These are phyloP conservation scores for Alternaria gansuensis DNA, from an alignment of 2,329 filamentous ascomycete genomes.

Conservation along the genomic window DNA sequence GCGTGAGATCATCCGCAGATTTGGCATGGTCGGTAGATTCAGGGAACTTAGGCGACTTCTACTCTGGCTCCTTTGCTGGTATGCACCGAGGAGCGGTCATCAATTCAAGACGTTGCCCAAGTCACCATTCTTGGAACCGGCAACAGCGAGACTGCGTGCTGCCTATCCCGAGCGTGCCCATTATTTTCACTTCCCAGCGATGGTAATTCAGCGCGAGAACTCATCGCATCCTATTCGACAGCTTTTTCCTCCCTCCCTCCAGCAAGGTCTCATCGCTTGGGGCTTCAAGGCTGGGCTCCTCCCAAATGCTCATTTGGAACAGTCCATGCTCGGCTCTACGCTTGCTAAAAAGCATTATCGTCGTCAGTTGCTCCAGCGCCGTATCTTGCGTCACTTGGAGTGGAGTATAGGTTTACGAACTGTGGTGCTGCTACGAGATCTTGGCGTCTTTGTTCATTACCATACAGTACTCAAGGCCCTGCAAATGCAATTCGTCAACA, in stretches of 20 bases:
- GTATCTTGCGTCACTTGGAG: constrained; percentile 28
- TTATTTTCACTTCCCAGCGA: constrained; percentile 31
- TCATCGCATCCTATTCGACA: constrained; percentile 39
- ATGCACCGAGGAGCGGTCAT: constrained; percentile 37
- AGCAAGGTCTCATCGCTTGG: constrained; percentile 48
- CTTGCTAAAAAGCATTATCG: constrained; percentile 42
- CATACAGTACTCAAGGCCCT: constrained; percentile 41
- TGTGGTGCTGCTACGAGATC: constrained; percentile 42
- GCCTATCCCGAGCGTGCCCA: constrained; percentile 22
- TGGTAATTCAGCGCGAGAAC: constrained; percentile 17
- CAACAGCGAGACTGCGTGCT: constrained; percentile 29
- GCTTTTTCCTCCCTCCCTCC: constrained; percentile 37
- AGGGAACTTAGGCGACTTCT: constrained; percentile 62
- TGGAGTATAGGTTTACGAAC: constrained; percentile 45
- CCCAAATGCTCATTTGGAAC: constrained; percentile 36
- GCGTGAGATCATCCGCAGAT: constrained; percentile 67
- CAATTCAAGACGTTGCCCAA: constrained; percentile 35
- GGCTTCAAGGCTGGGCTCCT: constrained; percentile 45
- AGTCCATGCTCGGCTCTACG: constrained; percentile 29
- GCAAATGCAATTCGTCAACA: constrained; percentile 39
- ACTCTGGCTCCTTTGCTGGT: constrained; percentile 60
- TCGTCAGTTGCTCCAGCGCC: constrained; percentile 26
- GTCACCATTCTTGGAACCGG: constrained; percentile 35
- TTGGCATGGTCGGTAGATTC: constrained; percentile 65
- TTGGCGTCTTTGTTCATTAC: constrained; percentile 37